Evolutionary conservation across 1,139 yeast genomes (phyloP).

Genomic region (Ogataea hybrid): DNA sequence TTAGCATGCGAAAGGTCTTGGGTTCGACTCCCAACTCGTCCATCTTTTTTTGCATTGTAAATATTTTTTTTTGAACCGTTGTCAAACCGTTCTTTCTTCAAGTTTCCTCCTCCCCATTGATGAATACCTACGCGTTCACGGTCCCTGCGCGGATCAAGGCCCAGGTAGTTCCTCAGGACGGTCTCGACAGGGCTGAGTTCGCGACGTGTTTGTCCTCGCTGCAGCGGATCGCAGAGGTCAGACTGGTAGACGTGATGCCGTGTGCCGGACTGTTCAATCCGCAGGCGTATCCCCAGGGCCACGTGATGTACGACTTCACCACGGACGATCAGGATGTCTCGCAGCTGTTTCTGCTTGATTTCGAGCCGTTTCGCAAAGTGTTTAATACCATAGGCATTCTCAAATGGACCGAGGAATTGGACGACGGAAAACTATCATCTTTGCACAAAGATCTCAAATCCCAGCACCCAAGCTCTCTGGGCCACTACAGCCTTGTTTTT

Average conservation of each 20-base stretch:
- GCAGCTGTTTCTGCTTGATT: conserved; percentile 69
- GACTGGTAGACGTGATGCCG: conserved; percentile 74
- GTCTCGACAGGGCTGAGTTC: conserved; percentile 50
- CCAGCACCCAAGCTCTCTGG: conserved; percentile 56
- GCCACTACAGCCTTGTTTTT: conserved; percentile 61
- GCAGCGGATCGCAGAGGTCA: conserved; percentile 55
- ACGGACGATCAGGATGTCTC: conserved; percentile 53
- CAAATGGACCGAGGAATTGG: conserved; percentile 37
- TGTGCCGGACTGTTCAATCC: conserved; percentile 72
- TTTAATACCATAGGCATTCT: conserved; percentile 68
- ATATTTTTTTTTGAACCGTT: not conserved
- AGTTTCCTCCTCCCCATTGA: conserved; percentile 10
- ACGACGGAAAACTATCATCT: conserved; percentile 31
- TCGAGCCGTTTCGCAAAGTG: conserved; percentile 83
- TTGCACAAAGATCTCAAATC: conserved; percentile 39
- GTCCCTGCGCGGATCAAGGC: conserved; percentile 68
- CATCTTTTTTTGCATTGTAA: conserved; percentile 15
- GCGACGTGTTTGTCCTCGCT: conserved; percentile 45
- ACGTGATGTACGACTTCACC: conserved; percentile 57
- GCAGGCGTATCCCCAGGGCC: conserved; percentile 78
- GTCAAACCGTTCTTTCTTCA: not conserved
- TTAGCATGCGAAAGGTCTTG: conserved; percentile 64
- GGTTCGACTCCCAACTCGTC: conserved; percentile 71
- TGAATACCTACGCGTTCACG: conserved; percentile 42
- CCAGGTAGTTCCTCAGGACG: conserved; percentile 69